phyloP scores from a whole-genome alignment of 2,329 filamentous ascomycete species.

The Elsinoe arachidis region DNA sequence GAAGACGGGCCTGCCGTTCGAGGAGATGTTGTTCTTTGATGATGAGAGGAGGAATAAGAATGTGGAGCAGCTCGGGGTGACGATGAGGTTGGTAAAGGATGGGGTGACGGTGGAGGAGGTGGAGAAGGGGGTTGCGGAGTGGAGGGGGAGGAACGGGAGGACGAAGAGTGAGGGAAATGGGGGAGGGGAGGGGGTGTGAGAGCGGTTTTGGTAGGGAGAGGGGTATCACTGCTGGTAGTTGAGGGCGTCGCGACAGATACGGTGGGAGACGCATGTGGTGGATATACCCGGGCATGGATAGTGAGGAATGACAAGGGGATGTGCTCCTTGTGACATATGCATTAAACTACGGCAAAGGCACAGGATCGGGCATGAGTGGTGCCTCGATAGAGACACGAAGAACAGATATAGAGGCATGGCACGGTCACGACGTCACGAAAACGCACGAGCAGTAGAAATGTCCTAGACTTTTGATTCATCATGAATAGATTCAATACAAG shows the following conservation, averaged over 20 bases:
- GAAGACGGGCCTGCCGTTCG: constrained; percentile 60
- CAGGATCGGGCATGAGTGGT: no score
- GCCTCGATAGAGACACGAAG: neutral
- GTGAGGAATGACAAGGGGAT: no score
- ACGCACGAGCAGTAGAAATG: neutral
- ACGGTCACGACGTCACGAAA: neutral
- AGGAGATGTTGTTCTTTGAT: constrained; percentile 93
- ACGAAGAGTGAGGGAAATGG: constrained; percentile 14
- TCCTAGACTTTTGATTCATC: neutral
- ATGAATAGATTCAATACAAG: neutral
- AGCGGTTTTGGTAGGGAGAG: no score
- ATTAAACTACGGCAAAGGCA: no score
- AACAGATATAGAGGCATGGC: neutral
- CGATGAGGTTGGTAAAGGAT: constrained; percentile 73
- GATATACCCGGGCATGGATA: no score
- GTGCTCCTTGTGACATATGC: no score
- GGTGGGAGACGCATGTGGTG: no score
- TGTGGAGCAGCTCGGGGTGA: constrained; percentile 70
- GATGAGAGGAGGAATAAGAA: constrained; percentile 82
- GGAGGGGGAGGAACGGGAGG: constrained; percentile 63
- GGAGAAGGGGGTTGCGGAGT: constrained; percentile 69
- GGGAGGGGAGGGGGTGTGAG: neutral
- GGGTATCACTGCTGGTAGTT: neutral
- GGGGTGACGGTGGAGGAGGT: constrained; percentile 70
- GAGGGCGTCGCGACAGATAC: no score